Evolutionary conservation across 2,329 filamentous ascomycete species (phyloP).

Genomic region (Fusarium sp.): DNA sequence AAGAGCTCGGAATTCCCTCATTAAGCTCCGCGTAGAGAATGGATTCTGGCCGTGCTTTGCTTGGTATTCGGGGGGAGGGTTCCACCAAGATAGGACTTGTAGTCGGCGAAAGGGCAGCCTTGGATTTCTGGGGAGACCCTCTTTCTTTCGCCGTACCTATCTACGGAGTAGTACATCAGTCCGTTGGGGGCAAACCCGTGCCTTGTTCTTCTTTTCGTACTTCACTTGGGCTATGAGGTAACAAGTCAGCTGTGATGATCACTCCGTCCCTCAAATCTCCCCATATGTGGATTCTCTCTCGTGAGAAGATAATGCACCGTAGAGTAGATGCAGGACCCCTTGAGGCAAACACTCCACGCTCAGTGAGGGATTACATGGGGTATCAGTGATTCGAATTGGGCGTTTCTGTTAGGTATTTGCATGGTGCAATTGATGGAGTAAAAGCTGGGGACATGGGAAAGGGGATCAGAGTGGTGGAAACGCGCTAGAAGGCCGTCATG

Average conservation of each 20-base stretch:
- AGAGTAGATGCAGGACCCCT: neutral
- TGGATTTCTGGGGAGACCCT: constrained; percentile 30
- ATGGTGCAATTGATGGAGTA: constrained; percentile 27
- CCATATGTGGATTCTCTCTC: neutral
- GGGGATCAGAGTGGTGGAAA: constrained; percentile 8
- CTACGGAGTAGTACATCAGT: neutral
- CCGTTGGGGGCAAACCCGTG: constrained; percentile 24
- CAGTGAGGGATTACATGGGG: neutral
- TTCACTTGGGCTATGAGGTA: neutral
- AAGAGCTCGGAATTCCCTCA: constrained; percentile 39
- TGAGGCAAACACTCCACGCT: neutral
- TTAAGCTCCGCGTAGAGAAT: constrained; percentile 23
- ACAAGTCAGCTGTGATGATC: neutral
- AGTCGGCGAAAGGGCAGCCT: constrained; percentile 23
- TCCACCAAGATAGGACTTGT: constrained; percentile 16
- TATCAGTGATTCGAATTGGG: neutral
- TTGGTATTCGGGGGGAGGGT: constrained; percentile 16
- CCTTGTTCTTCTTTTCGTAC: constrained; percentile 5
- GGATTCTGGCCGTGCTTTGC: constrained; percentile 11
- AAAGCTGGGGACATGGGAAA: constrained; percentile 26
- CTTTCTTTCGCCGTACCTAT: neutral
- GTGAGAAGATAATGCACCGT: neutral
- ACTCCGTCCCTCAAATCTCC: constrained; percentile 5
- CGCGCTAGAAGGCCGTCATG: constrained; percentile 34
- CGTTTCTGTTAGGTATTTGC: constrained; percentile 25